phyloP scores from a whole-genome alignment of 345 rosid genomes.

The Hibiscus tridactylites region DNA sequence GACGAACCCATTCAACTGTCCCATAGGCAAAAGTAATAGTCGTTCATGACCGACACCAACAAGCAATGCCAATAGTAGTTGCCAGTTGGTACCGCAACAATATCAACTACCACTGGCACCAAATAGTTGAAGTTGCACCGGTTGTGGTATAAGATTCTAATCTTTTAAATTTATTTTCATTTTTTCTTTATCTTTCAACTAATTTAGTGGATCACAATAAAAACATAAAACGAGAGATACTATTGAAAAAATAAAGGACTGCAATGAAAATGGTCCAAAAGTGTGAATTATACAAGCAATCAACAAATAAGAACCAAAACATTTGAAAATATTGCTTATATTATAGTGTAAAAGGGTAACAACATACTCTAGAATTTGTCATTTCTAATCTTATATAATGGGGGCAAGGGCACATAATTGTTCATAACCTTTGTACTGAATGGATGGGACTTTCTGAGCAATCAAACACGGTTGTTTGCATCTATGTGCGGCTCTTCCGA shows the following conservation, averaged over 20 bases:
- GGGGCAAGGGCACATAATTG: neutral
- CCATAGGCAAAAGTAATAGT: no score
- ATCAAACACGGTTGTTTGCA: constrained; percentile 61
- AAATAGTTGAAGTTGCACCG: no score
- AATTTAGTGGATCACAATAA: neutral
- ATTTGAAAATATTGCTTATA: neutral
- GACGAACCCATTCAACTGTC: no score
- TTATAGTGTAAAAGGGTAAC: neutral
- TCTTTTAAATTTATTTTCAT: no score
- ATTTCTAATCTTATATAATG: constrained; percentile 4
- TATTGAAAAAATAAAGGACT: neutral
- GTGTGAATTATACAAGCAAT: neutral
- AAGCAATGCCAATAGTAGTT: no score
- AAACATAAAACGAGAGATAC: neutral
- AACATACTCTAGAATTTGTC: neutral
- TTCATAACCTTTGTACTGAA: constrained; percentile 8
- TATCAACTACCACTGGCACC: no score
- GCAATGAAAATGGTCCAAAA: neutral
- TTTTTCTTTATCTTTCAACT: no score
- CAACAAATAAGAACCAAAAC: neutral
- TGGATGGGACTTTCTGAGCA: neutral
- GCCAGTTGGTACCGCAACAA: no score
- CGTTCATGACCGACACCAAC: no score
- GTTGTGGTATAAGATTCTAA: no score
- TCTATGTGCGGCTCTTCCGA: constrained; percentile 49